Evolutionary conservation across 2,329 filamentous ascomycete genomes (phyloP).

Genomic region (Cryphonectria nitschkei): DNA sequence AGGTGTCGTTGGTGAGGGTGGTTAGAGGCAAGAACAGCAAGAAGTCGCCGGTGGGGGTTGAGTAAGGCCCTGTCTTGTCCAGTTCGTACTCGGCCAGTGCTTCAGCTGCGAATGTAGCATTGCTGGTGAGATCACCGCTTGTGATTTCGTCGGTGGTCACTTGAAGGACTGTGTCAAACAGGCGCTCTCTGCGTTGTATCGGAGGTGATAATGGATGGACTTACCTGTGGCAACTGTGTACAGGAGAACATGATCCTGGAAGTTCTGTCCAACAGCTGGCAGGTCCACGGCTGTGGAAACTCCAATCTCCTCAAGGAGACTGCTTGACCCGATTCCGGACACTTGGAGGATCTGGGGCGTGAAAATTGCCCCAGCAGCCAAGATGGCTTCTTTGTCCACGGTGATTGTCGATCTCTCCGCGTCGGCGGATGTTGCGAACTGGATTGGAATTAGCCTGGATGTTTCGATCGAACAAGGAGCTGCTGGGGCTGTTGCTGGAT

Average conservation of each 20-base stretch:
- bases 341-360: constrained; percentile 49
- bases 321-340: constrained; percentile 45
- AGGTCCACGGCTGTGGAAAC: constrained; percentile 59
- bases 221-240: constrained; percentile 16
- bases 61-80: constrained; percentile 38
- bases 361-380: constrained; percentile 47
- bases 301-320: constrained; percentile 42
- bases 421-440: constrained; percentile 21
- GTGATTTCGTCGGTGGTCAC: constrained; percentile 27
- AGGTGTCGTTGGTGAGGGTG: constrained; percentile 10
- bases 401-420: constrained; percentile 24
- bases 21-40: constrained; percentile 25
- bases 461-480: neutral
- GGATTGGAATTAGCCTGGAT: neutral
- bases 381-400: constrained; percentile 44
- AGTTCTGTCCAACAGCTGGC: constrained; percentile 61
- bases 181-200: neutral
- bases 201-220: constrained; percentile 24
- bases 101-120: constrained; percentile 35
- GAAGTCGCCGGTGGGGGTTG: constrained; percentile 36
- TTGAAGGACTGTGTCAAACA: constrained; percentile 21
- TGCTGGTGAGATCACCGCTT: constrained; percentile 30
- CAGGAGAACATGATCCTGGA: constrained; percentile 40
- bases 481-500: too few species aligned
- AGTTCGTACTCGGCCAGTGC: constrained; percentile 33